Evolutionary conservation across 495 filamentous ascomycete species (phyloP).

Genomic region (Xylaria flabelliformis): DNA sequence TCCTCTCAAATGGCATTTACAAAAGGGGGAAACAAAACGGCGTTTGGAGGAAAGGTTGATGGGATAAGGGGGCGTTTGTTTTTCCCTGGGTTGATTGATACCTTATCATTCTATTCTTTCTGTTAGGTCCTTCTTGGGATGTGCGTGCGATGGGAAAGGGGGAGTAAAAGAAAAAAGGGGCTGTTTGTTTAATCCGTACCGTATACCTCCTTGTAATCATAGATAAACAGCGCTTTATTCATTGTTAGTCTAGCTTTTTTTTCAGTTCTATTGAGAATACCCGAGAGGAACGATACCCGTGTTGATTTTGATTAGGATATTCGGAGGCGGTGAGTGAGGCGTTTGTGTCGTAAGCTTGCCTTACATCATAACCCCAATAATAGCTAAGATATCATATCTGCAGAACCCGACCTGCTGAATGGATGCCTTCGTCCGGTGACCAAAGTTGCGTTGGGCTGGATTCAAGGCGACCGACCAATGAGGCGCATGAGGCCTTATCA

Average conservation of each 20-base stretch:
- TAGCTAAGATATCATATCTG: too few relatives aligned
- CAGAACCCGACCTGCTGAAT: too few relatives aligned
- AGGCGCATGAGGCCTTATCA: too few relatives aligned
- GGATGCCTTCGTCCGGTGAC: too few relatives aligned
- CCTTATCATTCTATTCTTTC: not conserved
- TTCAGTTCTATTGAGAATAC: constrained; percentile 5
- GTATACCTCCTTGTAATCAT: constrained; percentile 27
- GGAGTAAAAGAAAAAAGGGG: not conserved
- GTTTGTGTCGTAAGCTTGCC: too few relatives aligned
- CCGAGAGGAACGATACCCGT: not conserved
- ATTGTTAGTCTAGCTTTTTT: not conserved
- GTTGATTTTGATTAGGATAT: not conserved
- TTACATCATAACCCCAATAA: too few relatives aligned
- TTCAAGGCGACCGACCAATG: too few relatives aligned
- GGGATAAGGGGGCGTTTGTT: constrained; percentile 16
- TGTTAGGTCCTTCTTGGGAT: not conserved
- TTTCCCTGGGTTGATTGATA: constrained; percentile 3
- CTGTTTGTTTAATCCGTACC: not conserved
- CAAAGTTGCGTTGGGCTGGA: too few relatives aligned
- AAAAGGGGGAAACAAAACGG: constrained; percentile 11
- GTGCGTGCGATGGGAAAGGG: not conserved
- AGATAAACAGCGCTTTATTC: constrained; percentile 16
- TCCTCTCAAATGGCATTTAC: constrained; percentile 7
- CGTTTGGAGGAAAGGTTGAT: constrained; percentile 11
- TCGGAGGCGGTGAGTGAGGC: too few relatives aligned